A percentile compares a stretch with the other conserved stretches of the same genome.
Conservation (phyloP, 306 rosid genomes). For the Cicer pinnatifidum region DNA sequence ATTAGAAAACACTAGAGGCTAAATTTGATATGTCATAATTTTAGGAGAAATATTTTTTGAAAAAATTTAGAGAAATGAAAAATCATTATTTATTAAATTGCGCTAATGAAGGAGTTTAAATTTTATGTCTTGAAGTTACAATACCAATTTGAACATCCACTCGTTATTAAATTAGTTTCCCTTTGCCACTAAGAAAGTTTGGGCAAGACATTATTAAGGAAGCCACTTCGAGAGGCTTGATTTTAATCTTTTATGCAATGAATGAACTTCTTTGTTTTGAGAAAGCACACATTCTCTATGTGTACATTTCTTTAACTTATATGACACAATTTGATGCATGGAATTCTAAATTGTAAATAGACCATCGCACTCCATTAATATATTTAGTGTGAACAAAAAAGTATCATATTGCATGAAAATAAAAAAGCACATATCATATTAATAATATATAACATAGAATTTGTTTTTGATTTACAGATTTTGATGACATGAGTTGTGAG, state of each 20-base stretch:
- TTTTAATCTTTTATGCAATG: slow-evolving; percentile 17
- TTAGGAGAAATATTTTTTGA: neutral
- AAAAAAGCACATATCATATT: too few relatives aligned
- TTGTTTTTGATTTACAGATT: slow-evolving; percentile 58
- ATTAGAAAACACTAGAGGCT: neutral
- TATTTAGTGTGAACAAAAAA: too few relatives aligned
- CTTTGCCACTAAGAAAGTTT: slow-evolving; percentile 15
- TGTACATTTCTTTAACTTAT: slow-evolving; percentile 1
- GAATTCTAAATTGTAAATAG: slow-evolving; percentile 34
- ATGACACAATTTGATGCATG: neutral
- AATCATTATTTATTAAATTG: too few relatives aligned
- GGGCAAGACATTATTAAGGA: slow-evolving; percentile 15
- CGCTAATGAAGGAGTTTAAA: too few relatives aligned
- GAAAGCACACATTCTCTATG: neutral
- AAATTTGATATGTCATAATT: neutral
- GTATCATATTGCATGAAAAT: too few relatives aligned
- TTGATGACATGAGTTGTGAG: slow-evolving; percentile 94
- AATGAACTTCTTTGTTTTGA: neutral
- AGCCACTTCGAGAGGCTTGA: slow-evolving; percentile 26
- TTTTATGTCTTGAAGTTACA: too few relatives aligned
- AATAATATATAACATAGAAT: too few relatives aligned
- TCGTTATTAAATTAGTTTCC: neutral
- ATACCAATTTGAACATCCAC: neutral
- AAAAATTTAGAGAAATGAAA: too few relatives aligned
- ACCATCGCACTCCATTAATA: neutral